These are phyloP conservation scores for Diatrype stigma DNA, from an alignment of 2,329 filamentous ascomycete species.

Conservation along the genomic window DNA sequence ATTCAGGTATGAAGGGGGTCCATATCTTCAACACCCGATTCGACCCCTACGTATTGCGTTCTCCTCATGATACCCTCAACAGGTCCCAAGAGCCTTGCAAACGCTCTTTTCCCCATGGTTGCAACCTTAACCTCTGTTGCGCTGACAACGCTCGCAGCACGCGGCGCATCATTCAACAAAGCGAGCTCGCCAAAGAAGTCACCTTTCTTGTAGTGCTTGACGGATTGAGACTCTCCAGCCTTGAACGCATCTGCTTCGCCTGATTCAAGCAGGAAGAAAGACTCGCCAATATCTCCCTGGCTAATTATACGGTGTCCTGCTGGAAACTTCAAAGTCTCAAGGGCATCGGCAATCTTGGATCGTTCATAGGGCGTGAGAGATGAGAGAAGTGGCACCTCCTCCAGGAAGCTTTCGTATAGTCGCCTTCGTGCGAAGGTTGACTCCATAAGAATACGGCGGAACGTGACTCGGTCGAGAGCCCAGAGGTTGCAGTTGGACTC, in stretches of 20 bases:
- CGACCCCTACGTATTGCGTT: constrained; percentile 58
- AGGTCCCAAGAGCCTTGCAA: constrained; percentile 86
- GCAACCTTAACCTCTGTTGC: constrained; percentile 89
- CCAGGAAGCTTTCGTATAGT: constrained; percentile 96
- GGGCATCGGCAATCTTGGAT: constrained; percentile 93
- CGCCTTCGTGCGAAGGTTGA: constrained; percentile 92
- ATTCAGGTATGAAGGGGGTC: constrained; percentile 54
- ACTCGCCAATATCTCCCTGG: constrained; percentile 86
- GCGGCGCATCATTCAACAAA: constrained; percentile 85
- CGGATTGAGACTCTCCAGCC: constrained; percentile 61
- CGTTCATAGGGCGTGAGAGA: constrained; percentile 88
- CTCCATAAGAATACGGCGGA: constrained; percentile 97
- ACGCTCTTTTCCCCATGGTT: constrained; percentile 86
- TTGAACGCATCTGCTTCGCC: constrained; percentile 87
- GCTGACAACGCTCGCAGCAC: constrained; percentile 83
- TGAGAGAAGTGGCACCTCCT: constrained; percentile 82
- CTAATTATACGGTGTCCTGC: constrained; percentile 78
- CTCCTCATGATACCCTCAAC: constrained; percentile 94
- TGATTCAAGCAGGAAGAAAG: constrained; percentile 85
- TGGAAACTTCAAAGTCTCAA: constrained; percentile 85
- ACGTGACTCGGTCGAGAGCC: constrained; percentile 92
- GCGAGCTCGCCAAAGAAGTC: constrained; percentile 98
- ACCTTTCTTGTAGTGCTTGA: constrained; percentile 82
- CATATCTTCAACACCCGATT: constrained; percentile 60
- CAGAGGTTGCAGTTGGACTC: constrained; percentile 78